Evolutionary conservation across 306 rosid genomes (phyloP).

Genomic region (Carpinus fangiana): DNA sequence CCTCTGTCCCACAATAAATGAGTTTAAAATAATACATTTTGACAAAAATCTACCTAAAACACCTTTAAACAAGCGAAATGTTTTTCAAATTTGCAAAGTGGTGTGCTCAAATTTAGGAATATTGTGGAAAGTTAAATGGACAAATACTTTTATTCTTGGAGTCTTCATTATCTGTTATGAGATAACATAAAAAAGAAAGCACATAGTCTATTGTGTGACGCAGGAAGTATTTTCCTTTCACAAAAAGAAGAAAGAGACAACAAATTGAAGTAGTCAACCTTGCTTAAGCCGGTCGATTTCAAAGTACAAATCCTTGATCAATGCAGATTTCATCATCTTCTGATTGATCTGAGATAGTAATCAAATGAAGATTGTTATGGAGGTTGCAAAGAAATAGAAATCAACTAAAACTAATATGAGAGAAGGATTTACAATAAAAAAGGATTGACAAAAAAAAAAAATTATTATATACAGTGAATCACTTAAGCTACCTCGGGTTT

Average conservation of each 20-base stretch:
- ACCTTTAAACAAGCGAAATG: not conserved
- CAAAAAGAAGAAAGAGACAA: slow-evolving; percentile 23
- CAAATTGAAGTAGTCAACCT: slow-evolving; percentile 50
- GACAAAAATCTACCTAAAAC: not conserved
- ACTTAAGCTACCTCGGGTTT: slow-evolving; percentile 85
- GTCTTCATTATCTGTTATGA: not conserved
- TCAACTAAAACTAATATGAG: not conserved
- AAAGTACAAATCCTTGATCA: slow-evolving; percentile 94
- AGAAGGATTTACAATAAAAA: slow-evolving; percentile 1
- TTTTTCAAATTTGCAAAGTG: not conserved
- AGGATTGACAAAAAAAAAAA: slow-evolving; percentile 8
- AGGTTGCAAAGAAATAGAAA: slow-evolving; percentile 7
- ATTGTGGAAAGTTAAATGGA: not conserved
- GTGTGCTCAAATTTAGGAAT: not conserved
- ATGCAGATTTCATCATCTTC: slow-evolving; percentile 99
- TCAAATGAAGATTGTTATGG: slow-evolving; percentile 29
- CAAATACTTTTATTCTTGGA: not conserved
- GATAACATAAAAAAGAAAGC: not conserved
- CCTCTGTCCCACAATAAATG: not conserved
- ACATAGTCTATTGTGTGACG: not conserved
- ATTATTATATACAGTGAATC: slow-evolving; percentile 21
- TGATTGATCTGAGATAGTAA: slow-evolving; percentile 75
- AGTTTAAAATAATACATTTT: not conserved
- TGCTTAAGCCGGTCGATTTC: slow-evolving; percentile 97
- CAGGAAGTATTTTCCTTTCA: not conserved